Evolutionary conservation across 441 rosid genomes (phyloP), one percentile per base, ranked within the genome.

Genomic region (Adansonia grandidieri): DNA sequence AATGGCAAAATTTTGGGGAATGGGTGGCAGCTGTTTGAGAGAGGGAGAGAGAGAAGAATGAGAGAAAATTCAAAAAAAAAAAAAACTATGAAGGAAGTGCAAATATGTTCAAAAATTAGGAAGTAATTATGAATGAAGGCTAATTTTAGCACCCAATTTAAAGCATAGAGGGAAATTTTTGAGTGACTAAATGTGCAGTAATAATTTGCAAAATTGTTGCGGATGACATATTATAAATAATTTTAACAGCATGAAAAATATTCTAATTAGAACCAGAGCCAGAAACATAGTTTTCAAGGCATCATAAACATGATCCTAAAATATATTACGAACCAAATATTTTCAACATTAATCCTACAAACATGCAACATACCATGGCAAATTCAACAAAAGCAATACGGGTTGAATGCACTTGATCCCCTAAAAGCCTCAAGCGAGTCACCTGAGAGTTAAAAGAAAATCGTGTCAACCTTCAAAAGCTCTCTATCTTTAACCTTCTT

Each of bases 331-430:
- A 4, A 71, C 5, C 32, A 1, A 0, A 71, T 53, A 0, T 53
- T 53, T n/a, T 54, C 75, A 68, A 64, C 63, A 17, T 65, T 11
- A 54, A 8, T 63, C 9, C 42, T 32, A 32, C 22, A 50, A 65
- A 51, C 20, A 80, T 32, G 51, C 78, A 65, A 86, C 83, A n/a
- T 77, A 91, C 94, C 91, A 77, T 79, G 58, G 89, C 88, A 80
- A 91, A 91, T 84, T 91, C 94, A 80, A 91, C 94, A 79, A 91
- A 91, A 78, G 91, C 92, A 80, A 88, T 91, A 78, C 91, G 91
- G 74, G 90, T 89, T 14, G 91, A 88, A 76, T 91, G 94, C 82
- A 88, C 84, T 6, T 88, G 85, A 82, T 89, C 92, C 7, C 94
- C 92, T 76, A 89, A 81, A 76, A 91, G 87, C 89, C 92, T 91